These are phyloP conservation scores for Striga hermonthica DNA, from an alignment of 305 asterid genomes.

Conservation along the genomic window DNA sequence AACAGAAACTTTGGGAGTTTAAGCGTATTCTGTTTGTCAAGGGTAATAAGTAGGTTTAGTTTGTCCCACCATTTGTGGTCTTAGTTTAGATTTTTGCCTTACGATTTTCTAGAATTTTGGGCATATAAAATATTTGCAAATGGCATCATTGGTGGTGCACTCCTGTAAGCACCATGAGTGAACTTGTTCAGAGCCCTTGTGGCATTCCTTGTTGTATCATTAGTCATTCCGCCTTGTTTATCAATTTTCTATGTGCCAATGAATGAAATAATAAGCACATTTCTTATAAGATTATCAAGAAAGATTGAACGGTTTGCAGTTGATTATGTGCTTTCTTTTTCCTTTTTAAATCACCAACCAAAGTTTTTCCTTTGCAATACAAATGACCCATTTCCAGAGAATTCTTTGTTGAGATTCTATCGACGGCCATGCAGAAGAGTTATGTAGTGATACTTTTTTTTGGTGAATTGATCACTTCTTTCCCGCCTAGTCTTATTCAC, in stretches of 20 bases:
- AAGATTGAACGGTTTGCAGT: neutral
- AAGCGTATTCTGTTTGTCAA: neutral
- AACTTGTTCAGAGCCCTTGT: conserved; percentile 7
- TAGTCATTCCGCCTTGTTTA: neutral
- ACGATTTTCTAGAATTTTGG: conserved; percentile 2
- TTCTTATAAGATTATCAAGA: neutral
- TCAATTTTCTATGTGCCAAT: neutral
- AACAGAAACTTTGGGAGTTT: conserved; percentile 21
- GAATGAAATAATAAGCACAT: neutral
- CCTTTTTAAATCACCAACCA: neutral
- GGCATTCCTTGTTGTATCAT: neutral
- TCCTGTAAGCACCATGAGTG: conserved; percentile 5
- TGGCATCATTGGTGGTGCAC: neutral
- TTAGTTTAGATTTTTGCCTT: conserved; percentile 5
- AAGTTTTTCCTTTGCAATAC: neutral
- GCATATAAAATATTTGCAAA: neutral
- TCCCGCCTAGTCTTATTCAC: neutral
- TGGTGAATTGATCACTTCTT: neutral
- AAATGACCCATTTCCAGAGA: neutral
- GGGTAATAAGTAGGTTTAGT: conserved; percentile 11
- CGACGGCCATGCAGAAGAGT: neutral
- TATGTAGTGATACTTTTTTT: neutral
- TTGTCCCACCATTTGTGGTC: conserved; percentile 13
- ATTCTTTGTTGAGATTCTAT: neutral
- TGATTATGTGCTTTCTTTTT: neutral